Conservation (phyloP, 805 yeast genomes). For the Kodamaea restingae region DNA sequence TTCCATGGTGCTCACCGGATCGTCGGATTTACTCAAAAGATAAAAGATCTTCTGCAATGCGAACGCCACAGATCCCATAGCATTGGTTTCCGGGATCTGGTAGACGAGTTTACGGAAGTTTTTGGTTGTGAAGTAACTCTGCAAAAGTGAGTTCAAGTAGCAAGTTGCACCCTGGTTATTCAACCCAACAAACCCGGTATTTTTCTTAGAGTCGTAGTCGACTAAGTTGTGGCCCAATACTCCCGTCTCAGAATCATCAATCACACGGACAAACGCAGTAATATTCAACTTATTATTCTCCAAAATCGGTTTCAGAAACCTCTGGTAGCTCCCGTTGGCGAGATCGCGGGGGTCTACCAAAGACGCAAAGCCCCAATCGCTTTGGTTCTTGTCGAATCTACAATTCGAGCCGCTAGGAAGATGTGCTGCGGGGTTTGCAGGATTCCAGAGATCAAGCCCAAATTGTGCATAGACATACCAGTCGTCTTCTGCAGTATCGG, state of each 20-base stretch:
- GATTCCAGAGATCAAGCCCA: conserved; percentile 80
- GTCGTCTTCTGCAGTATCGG: conserved; percentile 29
- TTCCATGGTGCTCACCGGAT: conserved; percentile 80
- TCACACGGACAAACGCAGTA: conserved; percentile 69
- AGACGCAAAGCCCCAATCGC: conserved; percentile 95
- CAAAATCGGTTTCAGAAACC: conserved; percentile 31
- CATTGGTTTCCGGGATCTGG: conserved; percentile 58
- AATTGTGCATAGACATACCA: conserved; percentile 95
- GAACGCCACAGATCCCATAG: conserved; percentile 55
- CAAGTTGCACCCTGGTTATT: conserved; percentile 98
- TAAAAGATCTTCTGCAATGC: conserved; percentile 89
- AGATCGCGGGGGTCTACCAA: conserved; percentile 58
- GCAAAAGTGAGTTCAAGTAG: conserved; percentile 86
- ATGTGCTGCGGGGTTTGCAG: conserved; percentile 60
- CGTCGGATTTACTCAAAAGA: conserved; percentile 64
- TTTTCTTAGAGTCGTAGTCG: conserved; percentile 81
- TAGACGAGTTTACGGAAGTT: conserved; percentile 81
- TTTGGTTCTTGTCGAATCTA: conserved; percentile 67
- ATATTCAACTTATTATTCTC: conserved; percentile 60
- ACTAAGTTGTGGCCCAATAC: conserved; percentile 87
- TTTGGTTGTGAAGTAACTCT: conserved; percentile 84
- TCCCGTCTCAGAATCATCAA: conserved; percentile 86
- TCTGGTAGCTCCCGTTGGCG: conserved; percentile 26
- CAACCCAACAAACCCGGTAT: conserved; percentile 88
- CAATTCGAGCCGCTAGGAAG: conserved; percentile 66